Base-by-base conservation (phyloP, 768 basidiomycete genomes). In the Rhodotorula diobovata region DNA sequence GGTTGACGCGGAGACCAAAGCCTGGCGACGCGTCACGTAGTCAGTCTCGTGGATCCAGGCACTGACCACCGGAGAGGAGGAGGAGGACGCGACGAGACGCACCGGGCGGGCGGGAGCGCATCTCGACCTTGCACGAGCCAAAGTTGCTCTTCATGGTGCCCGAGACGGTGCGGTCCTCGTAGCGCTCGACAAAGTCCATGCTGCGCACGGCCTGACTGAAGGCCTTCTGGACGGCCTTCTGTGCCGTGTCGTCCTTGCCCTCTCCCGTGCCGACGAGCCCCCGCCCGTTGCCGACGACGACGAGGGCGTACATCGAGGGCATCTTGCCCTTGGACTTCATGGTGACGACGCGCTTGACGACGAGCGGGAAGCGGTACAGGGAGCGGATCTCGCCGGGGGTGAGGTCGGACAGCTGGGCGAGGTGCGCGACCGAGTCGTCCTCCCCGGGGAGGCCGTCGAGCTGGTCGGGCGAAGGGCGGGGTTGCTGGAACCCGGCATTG, bases 281-380 rank as follows among this genome's bases (percentile, higher is more conserved):
- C 46, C 89, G 83, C 6, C 90, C 90, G 78, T 94, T 87, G 6
- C 92, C 92, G 45, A 90, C 86, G 70, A 93, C 86, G 73, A 87
- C 85, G 73, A 90, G 84, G 50, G 83, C 82, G 63, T 86, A 86
- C 62, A 84, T 80, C 28, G 87, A 85, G 37, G 85, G 83, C 71
- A 90, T 89, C 78, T 92, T 95, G 23, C 96, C 96, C 81, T 97
- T 98, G 66, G 89, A 88, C 0, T 93, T 97, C 84, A 97, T 94
- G 71, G 91, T 89, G 9, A 86, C 87, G 76, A 94, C 88, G 53
- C 87, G 82, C 75, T 81, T 81, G 45, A 81, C 70, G 53, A 79
- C 77, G 34, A 83, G 76, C 32, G 79, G 79, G 73, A 78, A 81
- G 67, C 80, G 76, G 67, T 79, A 78, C 72, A 83, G 65, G 20